Conservation (phyloP, 441 rosid genomes). For the Hura crepitans region DNA sequence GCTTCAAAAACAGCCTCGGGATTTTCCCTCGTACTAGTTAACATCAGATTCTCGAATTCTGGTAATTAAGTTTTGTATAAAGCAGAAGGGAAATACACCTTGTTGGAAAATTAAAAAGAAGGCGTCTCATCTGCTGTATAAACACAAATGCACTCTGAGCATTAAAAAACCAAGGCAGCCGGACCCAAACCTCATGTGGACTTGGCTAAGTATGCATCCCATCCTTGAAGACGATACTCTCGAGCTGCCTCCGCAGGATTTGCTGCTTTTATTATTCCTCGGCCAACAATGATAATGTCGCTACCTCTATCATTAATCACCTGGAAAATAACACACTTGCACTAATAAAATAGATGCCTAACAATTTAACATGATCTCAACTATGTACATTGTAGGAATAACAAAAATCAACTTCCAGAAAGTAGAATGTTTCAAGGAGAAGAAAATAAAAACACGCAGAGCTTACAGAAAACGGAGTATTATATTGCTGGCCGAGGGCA, state of each 20-base stretch:
- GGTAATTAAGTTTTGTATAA: neutral
- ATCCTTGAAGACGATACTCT: slow-evolving; percentile 82
- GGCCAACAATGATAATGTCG: slow-evolving; percentile 93
- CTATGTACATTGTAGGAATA: neutral
- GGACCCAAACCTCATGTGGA: slow-evolving; percentile 2
- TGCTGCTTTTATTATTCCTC: slow-evolving; percentile 84
- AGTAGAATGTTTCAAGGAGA: neutral
- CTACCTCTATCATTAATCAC: slow-evolving; percentile 83
- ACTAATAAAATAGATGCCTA: neutral
- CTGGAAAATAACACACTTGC: slow-evolving; percentile 33
- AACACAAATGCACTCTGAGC: neutral
- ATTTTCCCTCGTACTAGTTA: too few relatives aligned
- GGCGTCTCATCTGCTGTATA: neutral
- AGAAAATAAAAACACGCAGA: neutral
- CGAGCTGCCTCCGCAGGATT: slow-evolving; percentile 72
- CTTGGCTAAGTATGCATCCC: slow-evolving; percentile 76
- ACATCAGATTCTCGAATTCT: neutral
- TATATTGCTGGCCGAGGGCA: slow-evolving; percentile 86
- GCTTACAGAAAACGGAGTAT: slow-evolving; percentile 88
- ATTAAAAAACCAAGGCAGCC: neutral
- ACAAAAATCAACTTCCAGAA: neutral
- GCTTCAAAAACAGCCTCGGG: neutral
- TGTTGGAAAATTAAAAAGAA: slow-evolving; percentile 7
- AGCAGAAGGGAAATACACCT: neutral
- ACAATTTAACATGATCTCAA: neutral